Percentiles rank a stretch among this genome's conserved stretches.
phyloP scores from a whole-genome alignment of 495 filamentous ascomycete genomes.

The Penicillium silybi region DNA sequence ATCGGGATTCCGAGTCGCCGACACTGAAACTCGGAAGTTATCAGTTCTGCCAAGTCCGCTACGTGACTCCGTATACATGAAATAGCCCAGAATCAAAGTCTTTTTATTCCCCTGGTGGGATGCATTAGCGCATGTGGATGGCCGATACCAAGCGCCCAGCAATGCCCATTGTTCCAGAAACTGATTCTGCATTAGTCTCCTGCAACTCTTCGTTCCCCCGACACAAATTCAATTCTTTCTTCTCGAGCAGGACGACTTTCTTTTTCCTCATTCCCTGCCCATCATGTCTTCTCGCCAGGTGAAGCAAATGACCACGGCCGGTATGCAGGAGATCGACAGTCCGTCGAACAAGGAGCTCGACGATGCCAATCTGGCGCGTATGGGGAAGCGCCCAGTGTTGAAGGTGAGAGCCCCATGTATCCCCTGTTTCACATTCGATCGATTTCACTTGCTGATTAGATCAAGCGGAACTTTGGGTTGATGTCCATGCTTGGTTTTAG shows the following conservation, averaged over 20 bases:
- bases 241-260: neutral
- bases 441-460: neutral
- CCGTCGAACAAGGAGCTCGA: slow-evolving; percentile 30
- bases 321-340: slow-evolving; percentile 9
- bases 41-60: neutral
- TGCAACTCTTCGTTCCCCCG: neutral
- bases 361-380: slow-evolving; percentile 37
- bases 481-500: slow-evolving; percentile 49
- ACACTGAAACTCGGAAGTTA: neutral
- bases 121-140: neutral
- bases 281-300: slow-evolving; percentile 11
- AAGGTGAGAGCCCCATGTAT: slow-evolving; percentile 27
- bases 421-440: neutral
- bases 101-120: neutral
- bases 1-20: neutral
- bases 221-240: neutral
- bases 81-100: neutral
- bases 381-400: slow-evolving; percentile 51
- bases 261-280: neutral
- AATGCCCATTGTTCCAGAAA: neutral
- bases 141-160: neutral
- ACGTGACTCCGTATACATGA: neutral
- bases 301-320: slow-evolving; percentile 10
- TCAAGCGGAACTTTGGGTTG: slow-evolving; percentile 45
- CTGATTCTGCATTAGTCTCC: neutral